Percentiles rank a stretch among this genome's conserved stretches.
phyloP scores from a whole-genome alignment of 805 yeast species.

The Candida saitoana region DNA sequence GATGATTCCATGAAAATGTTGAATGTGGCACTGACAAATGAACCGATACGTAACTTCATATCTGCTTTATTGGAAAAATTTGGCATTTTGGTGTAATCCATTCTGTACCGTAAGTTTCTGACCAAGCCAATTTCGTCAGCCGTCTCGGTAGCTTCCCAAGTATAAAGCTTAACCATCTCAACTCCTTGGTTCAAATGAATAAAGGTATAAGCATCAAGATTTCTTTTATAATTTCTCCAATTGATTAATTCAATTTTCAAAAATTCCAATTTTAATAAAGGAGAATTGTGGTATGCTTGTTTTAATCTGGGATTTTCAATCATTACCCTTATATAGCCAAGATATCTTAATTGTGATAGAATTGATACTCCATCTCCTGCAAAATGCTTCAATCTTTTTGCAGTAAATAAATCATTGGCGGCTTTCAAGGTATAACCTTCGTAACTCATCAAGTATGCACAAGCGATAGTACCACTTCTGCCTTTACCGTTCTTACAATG shows the following conservation, averaged over 20 bases:
- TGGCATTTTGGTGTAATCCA: neutral
- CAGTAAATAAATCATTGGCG: constrained; percentile 53
- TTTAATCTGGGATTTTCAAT: neutral
- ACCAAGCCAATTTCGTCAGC: no score
- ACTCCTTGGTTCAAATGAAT: neutral
- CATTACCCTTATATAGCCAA: constrained; percentile 45
- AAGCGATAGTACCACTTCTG: constrained; percentile 72
- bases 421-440: constrained; percentile 25
- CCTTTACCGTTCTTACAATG: constrained; percentile 95
- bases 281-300: neutral
- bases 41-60: neutral
- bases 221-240: neutral
- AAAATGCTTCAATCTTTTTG: constrained; percentile 50
- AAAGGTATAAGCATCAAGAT: neutral
- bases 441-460: constrained; percentile 59
- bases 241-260: neutral
- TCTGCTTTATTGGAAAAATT: neutral
- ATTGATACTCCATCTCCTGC: constrained; percentile 71
- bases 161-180: neutral
- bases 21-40: constrained; percentile 32
- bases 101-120: no score
- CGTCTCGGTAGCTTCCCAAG: neutral
- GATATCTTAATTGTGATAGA: constrained; percentile 61
- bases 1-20: constrained; percentile 42
- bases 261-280: neutral